Percentiles rank a stretch among this genome's conserved stretches.
phyloP scores from a whole-genome alignment of 371 early-diverging fungal species.

The Astathelohania contejeani region DNA sequence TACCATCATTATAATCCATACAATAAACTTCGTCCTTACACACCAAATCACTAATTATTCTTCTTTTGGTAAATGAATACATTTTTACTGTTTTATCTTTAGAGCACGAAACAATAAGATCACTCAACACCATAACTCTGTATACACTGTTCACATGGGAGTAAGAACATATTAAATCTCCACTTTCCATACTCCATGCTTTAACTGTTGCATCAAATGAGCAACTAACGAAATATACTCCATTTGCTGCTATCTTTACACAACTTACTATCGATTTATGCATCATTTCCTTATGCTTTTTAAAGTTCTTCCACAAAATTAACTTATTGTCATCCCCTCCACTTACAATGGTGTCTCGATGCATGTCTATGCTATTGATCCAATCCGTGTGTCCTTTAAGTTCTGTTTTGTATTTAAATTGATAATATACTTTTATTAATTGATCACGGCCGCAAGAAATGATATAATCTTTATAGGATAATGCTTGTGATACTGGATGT shows the following conservation, averaged over 20 bases:
- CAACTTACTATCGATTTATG: conserved; percentile 46
- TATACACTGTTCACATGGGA: conserved; percentile 45
- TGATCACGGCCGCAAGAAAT: neutral
- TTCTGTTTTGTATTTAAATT: neutral
- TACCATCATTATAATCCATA: conserved; percentile 38
- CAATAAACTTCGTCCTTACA: conserved; percentile 52
- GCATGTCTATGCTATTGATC: neutral
- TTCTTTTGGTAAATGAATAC: conserved; percentile 39
- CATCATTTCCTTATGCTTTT: neutral
- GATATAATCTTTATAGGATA: neutral
- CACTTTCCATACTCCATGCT: conserved; percentile 43
- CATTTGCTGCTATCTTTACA: conserved; percentile 35
- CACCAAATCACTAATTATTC: conserved; percentile 46
- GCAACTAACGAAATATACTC: conserved; percentile 38
- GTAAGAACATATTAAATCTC: conserved; percentile 27
- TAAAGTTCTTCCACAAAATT: neutral
- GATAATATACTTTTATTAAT: neutral
- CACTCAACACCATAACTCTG: conserved; percentile 35
- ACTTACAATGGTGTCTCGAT: neutral
- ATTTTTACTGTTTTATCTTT: conserved; percentile 50
- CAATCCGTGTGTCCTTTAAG: neutral
- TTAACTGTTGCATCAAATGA: conserved; percentile 51
- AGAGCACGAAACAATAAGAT: conserved; percentile 46
- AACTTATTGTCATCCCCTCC: neutral
- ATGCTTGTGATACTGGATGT: conserved; percentile 11